Base-by-base conservation (phyloP, 371 early-diverging fungal species). In the Mortierella sp. region DNA sequence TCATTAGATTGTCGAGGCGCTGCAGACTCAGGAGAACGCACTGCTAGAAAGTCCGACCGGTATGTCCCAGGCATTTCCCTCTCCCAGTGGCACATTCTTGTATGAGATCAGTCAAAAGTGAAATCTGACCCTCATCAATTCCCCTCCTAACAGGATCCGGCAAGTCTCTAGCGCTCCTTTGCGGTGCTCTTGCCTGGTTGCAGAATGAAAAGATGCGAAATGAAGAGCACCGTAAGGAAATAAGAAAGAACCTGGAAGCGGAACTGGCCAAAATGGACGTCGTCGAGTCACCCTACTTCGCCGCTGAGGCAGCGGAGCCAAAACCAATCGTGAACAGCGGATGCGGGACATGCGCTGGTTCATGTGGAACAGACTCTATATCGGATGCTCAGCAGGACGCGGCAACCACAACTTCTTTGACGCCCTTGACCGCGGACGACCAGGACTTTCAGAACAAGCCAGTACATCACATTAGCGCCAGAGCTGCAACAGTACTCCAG, bases 41-140 rank as follows among this genome's bases (percentile, higher is more conserved):
- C 60, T 93, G 18, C 74, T 93, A 11, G 93, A 93, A 54, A 93
- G 93, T 65, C 93, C 93, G 12, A 93, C 93, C 54, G 93, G 93
- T 90, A 87, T 35, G 76, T 29, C n/a, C 0, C 41, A 18, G 49
- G 35, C n/a, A 27, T 18, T 12, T 71, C 49, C 4, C 18, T 24
- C 46, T 41, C 24, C 35, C 43, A 71, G 32, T 10, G 4, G 35
- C 43, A 41, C 4, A 4, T 24, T 27, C 38, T 48, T 63, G 35
- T 35, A 1, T 18, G 8, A 41, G 18, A 56, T 56, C 2, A 51
- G 51, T 51, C 6, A 38, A 12, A 48, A 18, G 2, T 35, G 6
- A 48, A 32, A 7, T 43, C 18, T 12, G 21, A 68, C 29, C 11
- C 14, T 49, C 3, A 12, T 7, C 27, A 70, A 38, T 60, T 8